These are phyloP conservation scores for Alectoria sarmentosa DNA, from an alignment of 495 filamentous ascomycete genomes.

Conservation along the genomic window DNA sequence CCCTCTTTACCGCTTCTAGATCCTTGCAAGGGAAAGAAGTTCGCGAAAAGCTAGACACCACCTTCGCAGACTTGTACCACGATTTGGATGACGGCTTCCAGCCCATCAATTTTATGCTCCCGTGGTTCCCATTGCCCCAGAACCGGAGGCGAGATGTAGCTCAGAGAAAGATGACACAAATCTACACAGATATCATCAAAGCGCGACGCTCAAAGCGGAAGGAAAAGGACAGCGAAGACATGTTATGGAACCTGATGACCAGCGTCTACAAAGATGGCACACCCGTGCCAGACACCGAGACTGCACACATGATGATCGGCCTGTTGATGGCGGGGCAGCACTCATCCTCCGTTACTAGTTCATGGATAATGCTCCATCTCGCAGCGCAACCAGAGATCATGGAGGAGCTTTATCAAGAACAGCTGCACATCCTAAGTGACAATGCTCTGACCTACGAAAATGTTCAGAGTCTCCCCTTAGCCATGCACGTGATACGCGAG, in stretches of 20 bases:
- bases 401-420: conserved; percentile 72
- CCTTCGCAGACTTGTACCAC: conserved; percentile 69
- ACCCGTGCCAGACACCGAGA: conserved; percentile 66
- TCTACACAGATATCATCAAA: conserved; percentile 72
- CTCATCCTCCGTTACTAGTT: conserved; percentile 72
- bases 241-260: conserved; percentile 78
- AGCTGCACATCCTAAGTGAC: conserved; percentile 52
- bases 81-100: conserved; percentile 80
- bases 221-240: conserved; percentile 53
- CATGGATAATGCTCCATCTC: conserved; percentile 77
- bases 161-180: conserved; percentile 64
- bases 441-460: conserved; percentile 58
- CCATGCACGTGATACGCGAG: conserved; percentile 67
- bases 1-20: conserved; percentile 75
- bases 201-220: conserved; percentile 48
- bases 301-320: conserved; percentile 88
- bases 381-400: conserved; percentile 64
- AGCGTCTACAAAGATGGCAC: conserved; percentile 69
- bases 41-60: conserved; percentile 64
- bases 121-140: conserved; percentile 76
- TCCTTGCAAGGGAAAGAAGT: conserved; percentile 76
- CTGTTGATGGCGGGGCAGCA: conserved; percentile 87
- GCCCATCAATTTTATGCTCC: conserved; percentile 78
- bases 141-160: conserved; percentile 73
- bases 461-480: conserved; percentile 62